These are phyloP conservation scores for Coriaria nepalensis DNA, from an alignment of 306 rosid genomes.

Conservation along the genomic window DNA sequence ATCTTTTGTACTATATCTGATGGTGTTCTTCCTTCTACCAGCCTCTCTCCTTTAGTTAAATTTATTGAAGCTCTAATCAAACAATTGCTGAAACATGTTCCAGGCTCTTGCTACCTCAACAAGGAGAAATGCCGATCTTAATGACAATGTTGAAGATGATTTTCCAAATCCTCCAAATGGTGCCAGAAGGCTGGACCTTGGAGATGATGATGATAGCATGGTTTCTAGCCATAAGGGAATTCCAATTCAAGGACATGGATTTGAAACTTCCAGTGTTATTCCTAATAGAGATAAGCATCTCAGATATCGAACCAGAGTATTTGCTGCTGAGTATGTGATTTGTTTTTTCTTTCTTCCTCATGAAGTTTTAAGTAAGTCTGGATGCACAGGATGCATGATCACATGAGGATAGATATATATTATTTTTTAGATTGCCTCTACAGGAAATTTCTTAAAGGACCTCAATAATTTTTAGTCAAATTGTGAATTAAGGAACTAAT, in stretches of 20 bases:
- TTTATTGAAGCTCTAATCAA: constrained; percentile 3
- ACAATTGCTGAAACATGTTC: constrained; percentile 15
- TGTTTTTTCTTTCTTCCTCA: not conserved
- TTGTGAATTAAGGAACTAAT: constrained; percentile 3
- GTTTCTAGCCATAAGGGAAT: constrained; percentile 44
- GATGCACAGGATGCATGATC: not conserved
- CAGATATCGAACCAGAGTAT: constrained; percentile 89
- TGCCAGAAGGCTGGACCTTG: constrained; percentile 38
- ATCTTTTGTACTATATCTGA: too few relatives aligned
- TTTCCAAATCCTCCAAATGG: constrained; percentile 38
- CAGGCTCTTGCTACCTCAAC: constrained; percentile 81
- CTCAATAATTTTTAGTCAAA: not conserved
- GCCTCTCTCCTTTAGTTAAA: not conserved
- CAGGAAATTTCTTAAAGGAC: too few relatives aligned
- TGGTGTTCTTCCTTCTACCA: too few relatives aligned
- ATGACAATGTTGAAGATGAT: constrained; percentile 32
- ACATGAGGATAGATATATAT: not conserved
- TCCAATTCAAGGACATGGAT: constrained; percentile 20
- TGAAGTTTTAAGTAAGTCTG: constrained; percentile 7
- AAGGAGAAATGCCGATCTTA: constrained; percentile 36
- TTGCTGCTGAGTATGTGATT: constrained; percentile 92
- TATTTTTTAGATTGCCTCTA: too few relatives aligned
- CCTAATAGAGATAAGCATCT: constrained; percentile 75
- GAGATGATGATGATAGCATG: constrained; percentile 77
- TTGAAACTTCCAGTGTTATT: constrained; percentile 34